phyloP scores from a whole-genome alignment of 2,329 filamentous ascomycete genomes.

The Fusarium torreyae region DNA sequence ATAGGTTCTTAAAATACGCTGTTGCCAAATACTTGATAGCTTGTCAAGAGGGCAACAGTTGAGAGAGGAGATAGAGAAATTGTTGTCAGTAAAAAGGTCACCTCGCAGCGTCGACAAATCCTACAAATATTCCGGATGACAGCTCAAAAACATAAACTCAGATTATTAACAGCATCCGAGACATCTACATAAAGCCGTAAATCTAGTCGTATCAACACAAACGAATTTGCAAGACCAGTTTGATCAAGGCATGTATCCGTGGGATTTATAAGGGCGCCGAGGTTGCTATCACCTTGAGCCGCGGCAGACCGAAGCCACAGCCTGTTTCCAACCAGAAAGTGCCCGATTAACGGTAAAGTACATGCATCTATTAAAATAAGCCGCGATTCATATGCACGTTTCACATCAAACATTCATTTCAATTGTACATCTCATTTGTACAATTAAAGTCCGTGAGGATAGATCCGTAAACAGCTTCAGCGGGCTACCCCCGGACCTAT shows the following conservation, averaged over 20 bases:
- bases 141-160: background rate
- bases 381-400: no score
- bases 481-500: background rate
- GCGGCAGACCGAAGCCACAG: constrained; percentile 15
- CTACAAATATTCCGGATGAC: background rate
- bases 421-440: background rate
- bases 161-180: background rate
- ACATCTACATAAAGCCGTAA: background rate
- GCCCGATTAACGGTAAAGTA: background rate
- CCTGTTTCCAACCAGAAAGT: no score
- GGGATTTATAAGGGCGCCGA: background rate
- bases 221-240: background rate
- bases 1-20: no score
- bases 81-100: no score
- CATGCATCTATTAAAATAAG: no score
- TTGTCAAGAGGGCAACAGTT: no score
- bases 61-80: no score
- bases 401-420: background rate
- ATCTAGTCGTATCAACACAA: background rate
- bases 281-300: constrained; percentile 12
- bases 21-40: no score
- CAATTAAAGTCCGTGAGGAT: background rate
- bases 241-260: background rate
- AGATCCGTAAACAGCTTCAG: constrained; percentile 1
- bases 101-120: background rate